Evolutionary conservation across 257 asterid genomes (phyloP), one percentile per base, ranked within the genome.

Genomic region (Scutellaria galericulata): DNA sequence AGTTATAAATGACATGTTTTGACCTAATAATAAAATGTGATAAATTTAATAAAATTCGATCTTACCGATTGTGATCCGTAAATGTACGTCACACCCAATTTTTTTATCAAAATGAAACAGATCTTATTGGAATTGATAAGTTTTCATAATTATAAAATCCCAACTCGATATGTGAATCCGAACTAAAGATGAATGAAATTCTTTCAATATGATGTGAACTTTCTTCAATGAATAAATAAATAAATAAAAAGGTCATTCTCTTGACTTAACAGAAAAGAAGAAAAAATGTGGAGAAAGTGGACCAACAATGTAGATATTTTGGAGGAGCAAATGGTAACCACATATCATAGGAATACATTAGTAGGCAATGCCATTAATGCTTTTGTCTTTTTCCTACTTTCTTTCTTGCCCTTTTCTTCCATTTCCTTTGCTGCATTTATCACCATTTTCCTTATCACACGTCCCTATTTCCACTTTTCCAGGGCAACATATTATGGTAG

Each of bases 261-360:
- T 18, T 24, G 56, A 58, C 68, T 65, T 64, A 12, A 39, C 7
- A 13, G 27, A 27, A 63, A 11, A n/a, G 56, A 31, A 9, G 13
- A 40, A 48, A 41, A 61, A 0, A 68, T 35, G 24, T 15, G 4
- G 6, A 48, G 3, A 56, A 45, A 24, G 77, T 77, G 74, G 81
- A 71, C 74, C 81, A 71, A 1, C 7, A 64, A 58, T 9, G 42
- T 61, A 77, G 81, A 77, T 77, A 77, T 77, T 71, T 77, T 58
- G 22, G 12, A 20, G 41, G 65, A 40, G 70, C 72, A 77, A 71
- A 56, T 77, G 31, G 52, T 27, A 58, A 5, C 81, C 81, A 72
- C 77, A 66, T 40, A 39, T 77, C 57, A 14, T 39, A 54, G 64
- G 54, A 56, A 37, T n/a, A 6, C 2, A 53, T 3, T 76, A 35